These are phyloP conservation scores for Sphenostylis stenocarpa DNA, from an alignment of 306 rosid species.

Conservation along the genomic window DNA sequence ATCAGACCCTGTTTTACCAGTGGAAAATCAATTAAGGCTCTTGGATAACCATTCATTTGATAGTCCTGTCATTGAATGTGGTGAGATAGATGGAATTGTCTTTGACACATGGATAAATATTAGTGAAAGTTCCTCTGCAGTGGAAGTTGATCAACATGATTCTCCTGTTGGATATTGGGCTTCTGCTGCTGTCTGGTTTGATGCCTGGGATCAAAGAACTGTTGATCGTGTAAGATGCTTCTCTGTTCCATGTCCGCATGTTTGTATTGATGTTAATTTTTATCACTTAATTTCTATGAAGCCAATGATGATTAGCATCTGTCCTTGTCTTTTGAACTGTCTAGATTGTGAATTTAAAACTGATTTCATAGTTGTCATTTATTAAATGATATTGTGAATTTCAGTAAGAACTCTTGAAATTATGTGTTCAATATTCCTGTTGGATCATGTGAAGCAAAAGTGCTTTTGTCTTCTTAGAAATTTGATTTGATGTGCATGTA, in stretches of 20 bases:
- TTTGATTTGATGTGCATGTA: slow-evolving; percentile 25
- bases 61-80: slow-evolving; percentile 65
- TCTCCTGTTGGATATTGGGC: slow-evolving; percentile 86
- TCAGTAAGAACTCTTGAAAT: not conserved
- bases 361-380: slow-evolving; percentile 11
- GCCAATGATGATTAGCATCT: not conserved
- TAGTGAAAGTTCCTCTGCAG: slow-evolving; percentile 51
- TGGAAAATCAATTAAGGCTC: slow-evolving; percentile 52
- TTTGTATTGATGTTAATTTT: slow-evolving; percentile 16
- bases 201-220: slow-evolving; percentile 84
- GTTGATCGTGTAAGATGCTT: slow-evolving; percentile 85
- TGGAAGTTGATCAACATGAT: slow-evolving; percentile 54
- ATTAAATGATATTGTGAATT: slow-evolving; percentile 10
- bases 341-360: not conserved
- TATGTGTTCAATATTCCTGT: slow-evolving; percentile 9
- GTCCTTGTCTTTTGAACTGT: not conserved
- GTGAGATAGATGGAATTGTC: slow-evolving; percentile 91
- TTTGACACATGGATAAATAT: slow-evolving; percentile 71
- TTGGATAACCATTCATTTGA: slow-evolving; percentile 54
- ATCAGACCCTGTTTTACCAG: slow-evolving; percentile 51
- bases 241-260: slow-evolving; percentile 18
- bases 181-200: slow-evolving; percentile 87
- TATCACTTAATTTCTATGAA: not conserved
- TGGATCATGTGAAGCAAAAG: slow-evolving; percentile 4
- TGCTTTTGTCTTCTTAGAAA: not conserved